A percentile compares a stretch with the other conserved stretches of the same genome.
Evolutionary conservation across 805 yeast genomes (phyloP).

Genomic region (Pichia gijzeniarum): DNA sequence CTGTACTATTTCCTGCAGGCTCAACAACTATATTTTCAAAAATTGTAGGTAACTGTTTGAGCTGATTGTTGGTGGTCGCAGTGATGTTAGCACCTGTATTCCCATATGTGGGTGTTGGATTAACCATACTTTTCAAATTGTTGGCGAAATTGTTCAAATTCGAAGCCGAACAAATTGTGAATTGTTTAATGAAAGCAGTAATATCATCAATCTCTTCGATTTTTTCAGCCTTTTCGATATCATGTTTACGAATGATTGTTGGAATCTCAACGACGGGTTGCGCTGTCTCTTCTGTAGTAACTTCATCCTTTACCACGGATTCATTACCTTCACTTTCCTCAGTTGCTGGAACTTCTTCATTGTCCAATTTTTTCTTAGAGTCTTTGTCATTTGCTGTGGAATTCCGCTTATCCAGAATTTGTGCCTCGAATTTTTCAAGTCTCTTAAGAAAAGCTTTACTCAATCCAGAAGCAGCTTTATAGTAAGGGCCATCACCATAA

Average conservation of each 20-base stretch:
- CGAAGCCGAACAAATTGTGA: conserved; percentile 31
- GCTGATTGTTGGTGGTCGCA: neutral
- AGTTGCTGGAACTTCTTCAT: conserved; percentile 6
- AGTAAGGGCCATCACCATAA: conserved; percentile 70
- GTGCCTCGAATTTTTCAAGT: conserved; percentile 30
- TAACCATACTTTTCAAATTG: neutral
- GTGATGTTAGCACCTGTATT: neutral
- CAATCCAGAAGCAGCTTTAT: conserved; percentile 62
- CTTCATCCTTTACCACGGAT: conserved; percentile 10
- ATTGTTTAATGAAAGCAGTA: conserved; percentile 34
- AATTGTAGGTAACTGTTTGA: neutral
- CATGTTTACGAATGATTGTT: conserved; percentile 18
- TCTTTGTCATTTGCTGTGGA: conserved; percentile 5
- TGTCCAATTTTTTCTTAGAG: conserved; percentile 8
- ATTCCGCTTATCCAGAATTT: conserved; percentile 14
- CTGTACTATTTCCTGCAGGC: conserved; percentile 29
- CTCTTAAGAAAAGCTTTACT: conserved; percentile 43
- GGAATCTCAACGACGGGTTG: conserved; percentile 18
- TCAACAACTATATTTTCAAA: conserved; percentile 27
- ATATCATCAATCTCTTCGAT: conserved; percentile 22
- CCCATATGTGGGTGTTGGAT: neutral
- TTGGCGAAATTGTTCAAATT: conserved; percentile 11
- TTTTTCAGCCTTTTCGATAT: conserved; percentile 16
- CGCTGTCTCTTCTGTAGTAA: neutral
- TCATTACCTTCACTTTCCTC: conserved; percentile 5